Conservation (phyloP, 225 moss, liverwort and hornwort species). For the Physcomitrium patens region DNA sequence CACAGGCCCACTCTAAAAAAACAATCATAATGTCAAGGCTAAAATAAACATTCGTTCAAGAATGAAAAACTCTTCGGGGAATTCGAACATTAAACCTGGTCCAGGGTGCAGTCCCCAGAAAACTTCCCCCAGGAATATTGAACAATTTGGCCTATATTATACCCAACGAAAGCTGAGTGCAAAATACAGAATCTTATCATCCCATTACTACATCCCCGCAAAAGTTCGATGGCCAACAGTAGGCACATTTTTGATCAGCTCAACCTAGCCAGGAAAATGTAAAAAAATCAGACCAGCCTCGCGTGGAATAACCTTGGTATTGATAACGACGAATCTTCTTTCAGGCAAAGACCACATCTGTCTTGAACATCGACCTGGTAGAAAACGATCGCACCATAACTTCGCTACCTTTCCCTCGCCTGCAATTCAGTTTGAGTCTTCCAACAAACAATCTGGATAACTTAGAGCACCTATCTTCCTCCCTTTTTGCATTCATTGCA, state of each 20-base stretch:
- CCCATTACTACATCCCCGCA: slow-evolving; percentile 38
- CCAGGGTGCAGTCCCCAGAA: background rate
- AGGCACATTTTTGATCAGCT: slow-evolving; percentile 30
- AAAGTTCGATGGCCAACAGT: slow-evolving; percentile 34
- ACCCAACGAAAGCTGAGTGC: slow-evolving; percentile 45
- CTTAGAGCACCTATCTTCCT: slow-evolving; percentile 46
- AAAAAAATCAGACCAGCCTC: slow-evolving; percentile 47
- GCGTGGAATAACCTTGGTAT: slow-evolving; percentile 31
- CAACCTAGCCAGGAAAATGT: slow-evolving; percentile 34
- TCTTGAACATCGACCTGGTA: slow-evolving; percentile 48
- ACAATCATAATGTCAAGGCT: no score
- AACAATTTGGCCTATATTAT: slow-evolving; percentile 36
- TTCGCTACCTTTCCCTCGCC: slow-evolving; percentile 44
- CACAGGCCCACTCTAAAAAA: no score
- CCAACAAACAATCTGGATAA: slow-evolving; percentile 60
- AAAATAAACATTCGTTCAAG: no score
- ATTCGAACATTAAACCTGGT: no score
- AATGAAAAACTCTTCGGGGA: no score
- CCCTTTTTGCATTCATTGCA: slow-evolving; percentile 36
- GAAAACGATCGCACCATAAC: slow-evolving; percentile 45
- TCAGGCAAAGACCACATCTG: slow-evolving; percentile 41
- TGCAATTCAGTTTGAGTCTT: slow-evolving; percentile 45
- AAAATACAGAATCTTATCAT: slow-evolving; percentile 38
- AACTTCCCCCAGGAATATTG: slow-evolving; percentile 6
- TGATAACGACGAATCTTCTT: slow-evolving; percentile 42